Conservation (phyloP, 148 eudicot species). For the Silene uniflora region DNA sequence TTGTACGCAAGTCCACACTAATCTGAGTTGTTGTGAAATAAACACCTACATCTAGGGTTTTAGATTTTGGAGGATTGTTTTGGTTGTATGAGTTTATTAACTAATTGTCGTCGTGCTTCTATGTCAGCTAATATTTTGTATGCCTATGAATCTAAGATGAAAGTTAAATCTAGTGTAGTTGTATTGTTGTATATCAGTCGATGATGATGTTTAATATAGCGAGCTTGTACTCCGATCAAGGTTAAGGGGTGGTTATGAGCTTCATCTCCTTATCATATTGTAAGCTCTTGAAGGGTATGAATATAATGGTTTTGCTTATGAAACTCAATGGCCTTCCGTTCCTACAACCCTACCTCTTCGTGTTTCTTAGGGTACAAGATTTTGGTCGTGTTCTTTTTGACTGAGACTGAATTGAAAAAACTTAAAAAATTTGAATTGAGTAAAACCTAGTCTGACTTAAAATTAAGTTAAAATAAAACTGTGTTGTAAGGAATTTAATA, state of each 20-base stretch:
- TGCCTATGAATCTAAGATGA: conserved; percentile 9
- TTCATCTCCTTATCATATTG: not conserved
- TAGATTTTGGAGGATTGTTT: conserved; percentile 15
- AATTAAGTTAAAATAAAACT: too few relatives aligned
- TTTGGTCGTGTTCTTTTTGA: too few relatives aligned
- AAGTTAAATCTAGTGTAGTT: not conserved
- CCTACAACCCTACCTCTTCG: too few relatives aligned
- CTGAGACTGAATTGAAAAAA: too few relatives aligned
- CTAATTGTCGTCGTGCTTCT: not conserved
- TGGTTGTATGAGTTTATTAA: conserved; percentile 22
- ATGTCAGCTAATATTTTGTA: conserved; percentile 10
- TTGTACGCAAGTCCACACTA: conserved; percentile 54
- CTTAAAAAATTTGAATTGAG: too few relatives aligned
- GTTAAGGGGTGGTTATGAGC: not conserved
- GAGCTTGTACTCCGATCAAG: not conserved
- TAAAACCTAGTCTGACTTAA: too few relatives aligned
- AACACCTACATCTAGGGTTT: not conserved
- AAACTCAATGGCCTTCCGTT: not conserved
- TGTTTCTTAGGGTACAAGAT: too few relatives aligned
- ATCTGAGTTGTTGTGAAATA: conserved; percentile 4
- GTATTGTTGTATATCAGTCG: conserved; percentile 7
- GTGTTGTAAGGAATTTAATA: too few relatives aligned
- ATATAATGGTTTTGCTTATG: not conserved
- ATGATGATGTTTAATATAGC: not conserved
- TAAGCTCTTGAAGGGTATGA: not conserved